Percentiles rank a stretch among this genome's conserved stretches.
Conservation (phyloP, 2,329 filamentous ascomycete genomes). For the Fusarium equiseti region DNA sequence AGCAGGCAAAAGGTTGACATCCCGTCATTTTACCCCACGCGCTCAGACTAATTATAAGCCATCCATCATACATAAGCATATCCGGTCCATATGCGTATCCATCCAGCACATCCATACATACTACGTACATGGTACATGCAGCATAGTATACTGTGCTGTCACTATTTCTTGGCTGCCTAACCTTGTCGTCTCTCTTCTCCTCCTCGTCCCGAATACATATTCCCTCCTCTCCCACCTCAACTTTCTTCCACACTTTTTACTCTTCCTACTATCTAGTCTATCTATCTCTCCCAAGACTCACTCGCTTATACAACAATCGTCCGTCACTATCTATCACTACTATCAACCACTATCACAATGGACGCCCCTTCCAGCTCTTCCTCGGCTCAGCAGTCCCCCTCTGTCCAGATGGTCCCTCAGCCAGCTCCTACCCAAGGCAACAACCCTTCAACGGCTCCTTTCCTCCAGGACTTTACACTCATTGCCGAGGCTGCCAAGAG, state of each 20-base stretch:
- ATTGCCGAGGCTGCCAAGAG: conserved; percentile 93
- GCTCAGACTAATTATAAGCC: conserved; percentile 14
- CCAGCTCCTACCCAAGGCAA: conserved; percentile 49
- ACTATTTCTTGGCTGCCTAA: conserved; percentile 30
- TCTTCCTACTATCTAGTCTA: background rate
- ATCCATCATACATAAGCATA: conserved; percentile 23
- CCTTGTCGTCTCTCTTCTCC: background rate
- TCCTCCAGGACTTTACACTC: conserved; percentile 84
- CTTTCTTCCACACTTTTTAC: background rate
- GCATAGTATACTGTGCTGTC: conserved; percentile 18
- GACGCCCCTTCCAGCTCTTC: conserved; percentile 53
- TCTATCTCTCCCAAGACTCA: background rate
- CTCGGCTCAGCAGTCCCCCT: conserved; percentile 50
- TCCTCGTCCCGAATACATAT: conserved; percentile 19
- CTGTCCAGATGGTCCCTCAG: conserved; percentile 45
- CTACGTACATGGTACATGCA: conserved; percentile 11
- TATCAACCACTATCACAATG: conserved; percentile 38
- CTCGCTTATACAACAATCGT: conserved; percentile 10
- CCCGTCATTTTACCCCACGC: conserved; percentile 35
- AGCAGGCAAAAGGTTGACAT: conserved; percentile 15
- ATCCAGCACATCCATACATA: background rate
- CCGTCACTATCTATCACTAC: conserved; percentile 22
- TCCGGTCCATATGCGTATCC: conserved; percentile 12
- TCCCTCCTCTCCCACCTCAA: conserved; percentile 19
- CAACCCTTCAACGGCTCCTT: conserved; percentile 64